Percentiles rank a stretch among this genome's conserved stretches.
These are phyloP conservation scores for Citrus cavaleriei DNA, from an alignment of 345 rosid genomes.

Conservation along the genomic window DNA sequence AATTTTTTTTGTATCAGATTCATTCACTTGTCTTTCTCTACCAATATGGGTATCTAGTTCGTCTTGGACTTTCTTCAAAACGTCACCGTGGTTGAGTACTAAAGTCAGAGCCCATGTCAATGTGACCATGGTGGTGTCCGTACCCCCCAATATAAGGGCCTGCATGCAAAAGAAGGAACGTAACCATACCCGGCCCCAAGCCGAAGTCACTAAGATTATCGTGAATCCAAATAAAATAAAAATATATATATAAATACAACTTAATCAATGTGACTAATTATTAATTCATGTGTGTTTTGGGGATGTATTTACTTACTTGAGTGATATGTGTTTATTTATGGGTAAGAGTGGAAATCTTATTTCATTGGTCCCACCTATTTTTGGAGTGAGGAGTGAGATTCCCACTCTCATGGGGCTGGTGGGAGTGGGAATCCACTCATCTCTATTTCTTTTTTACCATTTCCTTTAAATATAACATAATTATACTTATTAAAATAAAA, in stretches of 20 bases:
- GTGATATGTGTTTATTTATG: no score
- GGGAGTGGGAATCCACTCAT: no score
- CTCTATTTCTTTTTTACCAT: no score
- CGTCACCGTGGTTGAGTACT: conserved; percentile 33
- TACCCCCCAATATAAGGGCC: conserved; percentile 36
- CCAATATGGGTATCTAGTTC: conserved; percentile 41
- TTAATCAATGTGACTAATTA: no score
- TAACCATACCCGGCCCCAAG: not conserved
- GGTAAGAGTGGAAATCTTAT: no score
- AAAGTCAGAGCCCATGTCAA: conserved; percentile 42
- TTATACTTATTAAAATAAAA: no score
- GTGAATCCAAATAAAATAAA: not conserved
- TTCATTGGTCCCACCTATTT: accelerated
- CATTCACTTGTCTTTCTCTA: conserved; percentile 19
- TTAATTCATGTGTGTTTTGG: no score
- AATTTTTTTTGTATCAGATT: conserved; percentile 34
- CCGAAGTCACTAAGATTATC: not conserved
- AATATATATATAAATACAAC: no score
- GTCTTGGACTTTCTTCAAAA: conserved; percentile 29
- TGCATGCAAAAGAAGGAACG: not conserved
- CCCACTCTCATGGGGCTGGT: no score
- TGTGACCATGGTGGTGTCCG: conserved; percentile 36
- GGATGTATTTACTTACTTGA: accelerated
- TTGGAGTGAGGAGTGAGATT: no score
- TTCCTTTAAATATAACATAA: no score